Percentiles rank a stretch among this genome's conserved stretches.
These are phyloP conservation scores for Colletotrichum kahawae DNA, from an alignment of 2,329 filamentous ascomycete species.

Conservation along the genomic window DNA sequence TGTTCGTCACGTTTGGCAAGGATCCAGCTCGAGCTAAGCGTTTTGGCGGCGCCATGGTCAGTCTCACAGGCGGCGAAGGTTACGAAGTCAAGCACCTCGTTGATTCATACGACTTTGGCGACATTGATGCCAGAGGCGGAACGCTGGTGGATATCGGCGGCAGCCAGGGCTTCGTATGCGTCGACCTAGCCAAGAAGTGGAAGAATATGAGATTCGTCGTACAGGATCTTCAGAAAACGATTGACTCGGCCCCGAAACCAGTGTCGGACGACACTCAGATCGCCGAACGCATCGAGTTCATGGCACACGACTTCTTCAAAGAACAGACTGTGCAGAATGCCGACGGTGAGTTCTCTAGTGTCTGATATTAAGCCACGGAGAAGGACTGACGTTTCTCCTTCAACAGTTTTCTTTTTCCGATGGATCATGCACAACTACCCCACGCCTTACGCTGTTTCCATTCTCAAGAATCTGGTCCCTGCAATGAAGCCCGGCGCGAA, in stretches of 20 bases:
- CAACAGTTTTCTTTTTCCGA: slow-evolving; percentile 49
- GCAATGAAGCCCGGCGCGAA: slow-evolving; percentile 40
- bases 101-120: slow-evolving; percentile 57
- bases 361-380: neutral
- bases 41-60: slow-evolving; percentile 61
- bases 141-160: slow-evolving; percentile 65
- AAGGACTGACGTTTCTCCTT: neutral
- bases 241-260: slow-evolving; percentile 18
- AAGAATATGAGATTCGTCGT: slow-evolving; percentile 37
- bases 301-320: slow-evolving; percentile 25
- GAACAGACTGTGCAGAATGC: slow-evolving; percentile 28
- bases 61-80: slow-evolving; percentile 59
- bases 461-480: slow-evolving; percentile 38
- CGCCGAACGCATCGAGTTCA: slow-evolving; percentile 14
- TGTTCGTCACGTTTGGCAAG: slow-evolving; percentile 59
- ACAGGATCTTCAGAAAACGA: slow-evolving; percentile 32
- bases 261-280: slow-evolving; percentile 18
- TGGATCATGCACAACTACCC: slow-evolving; percentile 52
- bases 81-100: slow-evolving; percentile 60
- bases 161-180: slow-evolving; percentile 60
- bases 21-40: slow-evolving; percentile 51
- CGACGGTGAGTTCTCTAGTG: slow-evolving; percentile 25
- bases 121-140: slow-evolving; percentile 47
- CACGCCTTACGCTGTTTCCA: slow-evolving; percentile 35
- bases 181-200: slow-evolving; percentile 57